phyloP scores from a whole-genome alignment of 192 early-diverging fungal species.

The Backusella circina region DNA sequence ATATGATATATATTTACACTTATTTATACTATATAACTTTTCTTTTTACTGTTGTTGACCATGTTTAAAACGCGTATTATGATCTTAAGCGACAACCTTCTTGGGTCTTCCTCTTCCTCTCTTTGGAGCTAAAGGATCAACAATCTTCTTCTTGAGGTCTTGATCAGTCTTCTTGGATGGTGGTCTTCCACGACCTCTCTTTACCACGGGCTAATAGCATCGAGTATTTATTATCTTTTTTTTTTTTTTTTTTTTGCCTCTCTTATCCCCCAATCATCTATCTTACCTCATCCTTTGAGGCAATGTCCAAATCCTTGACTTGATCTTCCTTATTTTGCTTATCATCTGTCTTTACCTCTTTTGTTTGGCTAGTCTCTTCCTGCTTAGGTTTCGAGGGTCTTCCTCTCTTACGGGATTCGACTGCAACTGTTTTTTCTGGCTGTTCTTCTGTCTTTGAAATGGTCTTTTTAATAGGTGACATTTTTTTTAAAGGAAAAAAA shows the following conservation, averaged over 20 bases:
- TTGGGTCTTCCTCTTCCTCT: constrained; percentile 15
- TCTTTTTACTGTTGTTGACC: neutral
- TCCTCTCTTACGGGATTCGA: neutral
- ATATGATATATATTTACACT: neutral
- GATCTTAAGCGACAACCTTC: constrained; percentile 1
- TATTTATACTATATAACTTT: neutral
- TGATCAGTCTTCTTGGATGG: neutral
- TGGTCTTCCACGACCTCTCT: constrained; percentile 10
- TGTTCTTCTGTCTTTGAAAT: neutral
- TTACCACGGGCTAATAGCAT: constrained; percentile 3
- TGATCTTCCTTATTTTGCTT: neutral
- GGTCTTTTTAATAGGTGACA: neutral
- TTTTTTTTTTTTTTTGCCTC: neutral
- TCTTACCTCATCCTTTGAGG: neutral
- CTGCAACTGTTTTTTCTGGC: neutral
- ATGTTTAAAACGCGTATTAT: constrained; percentile 2
- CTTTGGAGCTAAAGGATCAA: constrained; percentile 7
- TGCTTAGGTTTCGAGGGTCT: neutral
- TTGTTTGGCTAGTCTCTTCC: neutral
- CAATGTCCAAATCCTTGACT: neutral
- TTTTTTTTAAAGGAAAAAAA: neutral
- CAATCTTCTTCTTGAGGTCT: neutral
- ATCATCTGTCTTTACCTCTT: neutral
- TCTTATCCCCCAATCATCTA: neutral
- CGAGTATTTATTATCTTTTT: neutral